Conservation (phyloP, 208 protist species). For the Acanthamoeba rhysodes region DNA sequence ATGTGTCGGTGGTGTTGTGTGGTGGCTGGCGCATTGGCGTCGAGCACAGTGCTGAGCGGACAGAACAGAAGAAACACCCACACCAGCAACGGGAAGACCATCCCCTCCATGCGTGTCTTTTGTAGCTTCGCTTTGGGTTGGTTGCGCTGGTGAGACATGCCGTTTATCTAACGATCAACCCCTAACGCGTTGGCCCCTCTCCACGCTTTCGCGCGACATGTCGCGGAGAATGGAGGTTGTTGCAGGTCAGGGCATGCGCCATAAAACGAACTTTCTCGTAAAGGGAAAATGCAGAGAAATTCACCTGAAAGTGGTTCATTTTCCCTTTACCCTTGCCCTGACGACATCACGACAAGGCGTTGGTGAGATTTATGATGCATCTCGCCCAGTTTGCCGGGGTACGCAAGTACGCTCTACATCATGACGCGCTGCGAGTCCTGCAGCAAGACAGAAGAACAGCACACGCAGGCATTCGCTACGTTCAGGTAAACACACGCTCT, state of each 20-base stretch:
- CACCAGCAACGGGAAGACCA: background rate
- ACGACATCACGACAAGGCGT: no score
- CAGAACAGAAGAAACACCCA: background rate
- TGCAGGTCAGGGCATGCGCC: no score
- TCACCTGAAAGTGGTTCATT: no score
- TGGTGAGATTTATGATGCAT: background rate
- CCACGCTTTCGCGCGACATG: background rate
- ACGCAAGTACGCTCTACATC: background rate
- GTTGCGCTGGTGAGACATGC: background rate
- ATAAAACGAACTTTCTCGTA: no score
- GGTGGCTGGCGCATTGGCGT: background rate
- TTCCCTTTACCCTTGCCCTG: no score
- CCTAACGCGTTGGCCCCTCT: no score
- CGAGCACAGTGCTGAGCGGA: background rate
- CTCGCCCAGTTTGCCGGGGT: background rate
- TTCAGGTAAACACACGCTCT: no score
- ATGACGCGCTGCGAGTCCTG: no score
- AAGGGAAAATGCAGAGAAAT: no score
- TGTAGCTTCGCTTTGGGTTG: background rate
- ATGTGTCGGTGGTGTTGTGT: background rate
- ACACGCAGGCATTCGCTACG: no score
- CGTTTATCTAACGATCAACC: no score
- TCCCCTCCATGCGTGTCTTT: background rate
- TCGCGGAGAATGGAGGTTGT: background rate
- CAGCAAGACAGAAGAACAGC: no score